Conservation (phyloP, 768 basidiomycete genomes). For the Trametes meyenii region DNA sequence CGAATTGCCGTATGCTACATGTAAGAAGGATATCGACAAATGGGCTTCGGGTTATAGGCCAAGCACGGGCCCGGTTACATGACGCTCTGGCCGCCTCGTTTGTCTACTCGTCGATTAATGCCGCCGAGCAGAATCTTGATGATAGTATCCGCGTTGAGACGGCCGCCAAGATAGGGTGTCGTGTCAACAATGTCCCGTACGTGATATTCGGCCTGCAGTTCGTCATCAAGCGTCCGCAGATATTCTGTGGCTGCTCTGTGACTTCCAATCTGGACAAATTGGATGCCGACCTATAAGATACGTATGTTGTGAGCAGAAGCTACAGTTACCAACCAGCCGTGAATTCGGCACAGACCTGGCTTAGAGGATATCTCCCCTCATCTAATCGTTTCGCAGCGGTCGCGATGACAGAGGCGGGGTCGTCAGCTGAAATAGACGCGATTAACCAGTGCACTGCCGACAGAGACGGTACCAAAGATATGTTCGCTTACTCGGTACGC, state of each 20-base stretch:
- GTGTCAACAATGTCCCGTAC: slow-evolving; percentile 75
- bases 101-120: slow-evolving; percentile 58
- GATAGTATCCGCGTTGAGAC: slow-evolving; percentile 50
- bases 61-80: neutral
- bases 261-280: slow-evolving; percentile 74
- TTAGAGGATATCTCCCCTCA: slow-evolving; percentile 49
- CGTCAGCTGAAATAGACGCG: slow-evolving; percentile 46
- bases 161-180: slow-evolving; percentile 50
- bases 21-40: too few relatives aligned
- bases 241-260: slow-evolving; percentile 43
- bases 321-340: neutral
- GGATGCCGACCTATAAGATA: slow-evolving; percentile 56
- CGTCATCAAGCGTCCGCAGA: slow-evolving; percentile 60
- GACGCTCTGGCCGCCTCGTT: slow-evolving; percentile 26
- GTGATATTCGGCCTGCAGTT: slow-evolving; percentile 43
- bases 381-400: slow-evolving; percentile 54
- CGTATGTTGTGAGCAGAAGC: neutral
- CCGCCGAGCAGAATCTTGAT: slow-evolving; percentile 70
- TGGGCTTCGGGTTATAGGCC: neutral
- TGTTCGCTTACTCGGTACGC: slow-evolving; percentile 51
- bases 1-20: too few relatives aligned
- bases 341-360: slow-evolving; percentile 44
- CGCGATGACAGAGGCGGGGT: slow-evolving; percentile 52
- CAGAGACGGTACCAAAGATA: neutral
- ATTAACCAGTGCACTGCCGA: neutral